Evolutionary conservation across 495 filamentous ascomycete species (phyloP), one percentile per base, ranked within the genome.

Genomic region (Penicillium flavigenum): DNA sequence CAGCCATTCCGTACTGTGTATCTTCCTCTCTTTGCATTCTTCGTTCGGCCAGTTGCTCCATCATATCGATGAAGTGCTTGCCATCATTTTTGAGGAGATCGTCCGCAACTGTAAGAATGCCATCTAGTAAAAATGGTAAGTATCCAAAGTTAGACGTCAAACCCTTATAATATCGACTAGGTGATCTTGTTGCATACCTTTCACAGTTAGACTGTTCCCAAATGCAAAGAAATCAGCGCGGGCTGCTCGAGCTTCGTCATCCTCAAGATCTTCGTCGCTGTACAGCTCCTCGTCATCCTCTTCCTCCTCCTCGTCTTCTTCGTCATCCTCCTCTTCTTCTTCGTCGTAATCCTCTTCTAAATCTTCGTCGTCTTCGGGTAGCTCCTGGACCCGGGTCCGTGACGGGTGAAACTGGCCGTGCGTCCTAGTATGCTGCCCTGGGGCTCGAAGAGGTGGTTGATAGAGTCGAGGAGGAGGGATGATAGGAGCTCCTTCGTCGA

Each of bases 61-160:
- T 99, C 94, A 99, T 98, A 72, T 99, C 94, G 73, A 99, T 99
- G 79, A 99, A 99, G 68, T 96, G 96, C 72, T 96, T 96, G 68
- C 94, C 94, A 70, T 99, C 94, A 71, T 99, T 99, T 73, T 98
- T 96, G 32, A 99, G 81, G 49, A 99, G 80, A 74, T 99, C 94
- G 76, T 99, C 94, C 67, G 94, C 94, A 63, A 99, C 95, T 53
- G 94, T 99, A 66, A 99, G 86, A 67, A 98, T 97, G 60, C 95
- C 95, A 76, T 94, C 92, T 97, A 78, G 57, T 3, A 32, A 11
- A 66, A 32, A 56, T 34, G 55, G 29, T 31, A 50, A 54, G 45
- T 55, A 51, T 54, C 74, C 74, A 75, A 69, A 26, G 22, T 55
- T 29, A 39, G 14, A 16, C 10, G 27, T 26, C 12, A 38, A 41